These are phyloP conservation scores for Pharus latifolius DNA, from an alignment of 176 grass and related monocot genomes.

Conservation along the genomic window DNA sequence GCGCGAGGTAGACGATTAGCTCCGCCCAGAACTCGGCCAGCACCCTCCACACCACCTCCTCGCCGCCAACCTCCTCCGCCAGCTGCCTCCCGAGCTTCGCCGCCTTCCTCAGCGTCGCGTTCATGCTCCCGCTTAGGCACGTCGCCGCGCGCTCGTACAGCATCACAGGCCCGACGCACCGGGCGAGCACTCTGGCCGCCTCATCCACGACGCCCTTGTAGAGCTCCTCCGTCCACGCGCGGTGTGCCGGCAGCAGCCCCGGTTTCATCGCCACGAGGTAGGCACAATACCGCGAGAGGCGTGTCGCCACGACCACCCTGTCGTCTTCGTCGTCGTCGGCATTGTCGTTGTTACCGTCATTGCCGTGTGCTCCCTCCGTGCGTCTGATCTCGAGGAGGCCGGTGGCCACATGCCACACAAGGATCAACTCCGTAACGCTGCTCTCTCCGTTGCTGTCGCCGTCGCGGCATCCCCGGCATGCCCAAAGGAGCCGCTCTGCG, in stretches of 20 bases:
- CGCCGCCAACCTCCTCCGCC: constrained; percentile 14
- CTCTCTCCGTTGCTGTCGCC: background rate
- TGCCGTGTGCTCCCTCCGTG: background rate
- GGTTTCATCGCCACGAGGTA: constrained; percentile 34
- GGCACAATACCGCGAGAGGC: constrained; percentile 28
- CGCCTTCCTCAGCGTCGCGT: constrained; percentile 25
- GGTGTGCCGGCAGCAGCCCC: constrained; percentile 29
- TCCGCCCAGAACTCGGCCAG: constrained; percentile 35
- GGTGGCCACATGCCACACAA: constrained; percentile 33
- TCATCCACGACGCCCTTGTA: constrained; percentile 32
- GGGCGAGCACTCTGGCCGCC: constrained; percentile 25
- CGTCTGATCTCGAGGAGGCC: constrained; percentile 24
- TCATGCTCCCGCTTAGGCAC: constrained; percentile 30
- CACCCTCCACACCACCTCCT: constrained; percentile 16
- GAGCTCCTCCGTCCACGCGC: constrained; percentile 29
- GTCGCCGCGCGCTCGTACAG: constrained; percentile 20
- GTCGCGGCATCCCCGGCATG: background rate
- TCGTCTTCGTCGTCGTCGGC: background rate
- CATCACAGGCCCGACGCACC: constrained; percentile 17
- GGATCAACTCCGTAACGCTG: constrained; percentile 30
- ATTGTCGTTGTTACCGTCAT: background rate
- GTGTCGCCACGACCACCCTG: background rate
- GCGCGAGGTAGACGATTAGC: constrained; percentile 31
- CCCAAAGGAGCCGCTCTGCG: constrained; percentile 24
- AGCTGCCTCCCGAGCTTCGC: constrained; percentile 29